Conservation (phyloP, 768 basidiomycete genomes). For the Suillus weaverae region DNA sequence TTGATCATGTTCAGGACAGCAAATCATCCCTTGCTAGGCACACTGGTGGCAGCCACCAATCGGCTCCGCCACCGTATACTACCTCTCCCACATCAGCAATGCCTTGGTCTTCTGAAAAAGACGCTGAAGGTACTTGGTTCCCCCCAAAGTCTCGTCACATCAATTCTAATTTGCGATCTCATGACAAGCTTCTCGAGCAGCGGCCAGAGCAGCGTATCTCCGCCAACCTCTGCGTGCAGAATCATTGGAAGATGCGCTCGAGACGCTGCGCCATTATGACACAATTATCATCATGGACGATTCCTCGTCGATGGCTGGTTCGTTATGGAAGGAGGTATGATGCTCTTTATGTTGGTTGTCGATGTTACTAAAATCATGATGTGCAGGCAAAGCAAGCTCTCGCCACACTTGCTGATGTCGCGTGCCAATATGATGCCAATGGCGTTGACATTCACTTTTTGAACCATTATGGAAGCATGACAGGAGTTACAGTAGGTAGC, state of each 20-base stretch:
- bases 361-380: not conserved
- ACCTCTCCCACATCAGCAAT: conserved; percentile 5
- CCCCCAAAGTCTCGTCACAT: conserved; percentile 21
- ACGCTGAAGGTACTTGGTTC: conserved; percentile 20
- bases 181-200: conserved; percentile 14
- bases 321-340: conserved; percentile 51
- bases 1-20: conserved; percentile 7
- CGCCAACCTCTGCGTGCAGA: conserved; percentile 27
- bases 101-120: conserved; percentile 8
- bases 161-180: conserved; percentile 25
- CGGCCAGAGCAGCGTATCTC: conserved; percentile 7
- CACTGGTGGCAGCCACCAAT: conserved; percentile 2
- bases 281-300: conserved; percentile 64
- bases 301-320: conserved; percentile 54
- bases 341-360: not conserved
- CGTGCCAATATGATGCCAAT: conserved; percentile 51
- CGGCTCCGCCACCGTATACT: conserved; percentile 28
- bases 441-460: conserved; percentile 67
- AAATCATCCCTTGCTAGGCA: not conserved
- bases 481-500: conserved; percentile 39
- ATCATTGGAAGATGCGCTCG: conserved; percentile 29
- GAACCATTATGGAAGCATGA: conserved; percentile 38
- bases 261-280: conserved; percentile 47
- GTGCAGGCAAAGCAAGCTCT: conserved; percentile 47
- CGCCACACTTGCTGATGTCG: conserved; percentile 47